Base-by-base conservation (phyloP, 352 stramenopile species). In the Phytophthora colocasiae region DNA sequence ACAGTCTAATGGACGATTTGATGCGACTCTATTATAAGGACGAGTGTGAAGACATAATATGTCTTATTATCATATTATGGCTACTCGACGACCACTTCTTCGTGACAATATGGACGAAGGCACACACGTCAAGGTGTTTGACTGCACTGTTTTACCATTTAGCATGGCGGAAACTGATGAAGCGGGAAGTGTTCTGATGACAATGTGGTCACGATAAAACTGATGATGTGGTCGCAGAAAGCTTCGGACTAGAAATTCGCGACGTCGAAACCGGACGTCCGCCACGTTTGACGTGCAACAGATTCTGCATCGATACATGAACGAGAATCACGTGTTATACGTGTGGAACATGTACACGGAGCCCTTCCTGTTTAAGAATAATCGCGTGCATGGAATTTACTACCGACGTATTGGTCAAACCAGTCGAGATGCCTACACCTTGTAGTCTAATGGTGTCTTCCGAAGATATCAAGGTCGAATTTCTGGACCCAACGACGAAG, bases 391-490 rank as follows among this genome's bases (percentile, higher is more conserved):
- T 36, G 62, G 1, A 69, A 73, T 12, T 51, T 75, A 68, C 43
- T 89, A 86, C 40, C 52, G 49, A 85, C 55, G 75, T 87, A 47
- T 53, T 89, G 29, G 64, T 89, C 39, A 71, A 79, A 47, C 71
- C 62, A 36, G 31, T 36, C 8, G 31, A 14, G 8, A 36, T 36
- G 31, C 31, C 12, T 36, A 36, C 8, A 4, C 31, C 31, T 11
- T 36, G 31, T 11, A 36, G 31, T 36, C 31, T 3, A 36, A 36
- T 36, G 31, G 2, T 36, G 31, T 10, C 31, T 14, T 36, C 31
- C 31, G 31, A 36, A 36, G 31, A 36, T 36, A 36, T 36, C 31
- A 36, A 36, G 31, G 31, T 11, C 9, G 7, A 36, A 36, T 36
- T 36, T 11, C 31, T 36, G 3, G 31, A 36, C 31, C 31, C 31